Conservation (phyloP, 1,284 basidiomycete genomes). For the Schizopora paradoxa region DNA sequence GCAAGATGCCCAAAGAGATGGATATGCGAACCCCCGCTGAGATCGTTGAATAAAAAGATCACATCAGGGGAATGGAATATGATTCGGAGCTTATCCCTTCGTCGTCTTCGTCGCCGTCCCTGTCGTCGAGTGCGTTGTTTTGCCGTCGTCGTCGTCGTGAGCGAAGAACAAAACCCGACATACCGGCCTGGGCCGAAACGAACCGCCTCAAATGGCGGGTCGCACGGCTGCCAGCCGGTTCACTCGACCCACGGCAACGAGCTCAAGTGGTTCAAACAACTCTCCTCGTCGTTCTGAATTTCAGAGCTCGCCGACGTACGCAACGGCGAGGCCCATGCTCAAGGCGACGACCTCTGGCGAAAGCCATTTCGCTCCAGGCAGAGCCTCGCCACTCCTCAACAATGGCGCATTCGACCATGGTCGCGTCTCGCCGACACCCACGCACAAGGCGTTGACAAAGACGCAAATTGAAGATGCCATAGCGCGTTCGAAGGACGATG, state of each 20-base stretch:
- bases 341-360: conserved; percentile 10
- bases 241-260: not conserved
- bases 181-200: no score
- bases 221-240: no score
- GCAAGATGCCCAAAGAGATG: no score
- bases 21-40: no score
- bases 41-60: no score
- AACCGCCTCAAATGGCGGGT: no score
- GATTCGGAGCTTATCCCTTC: no score
- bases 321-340: conserved; percentile 2
- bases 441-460: conserved; percentile 41
- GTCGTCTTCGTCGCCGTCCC: no score
- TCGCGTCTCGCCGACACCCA: conserved; percentile 37
- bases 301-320: conserved; percentile 10
- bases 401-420: conserved; percentile 18
- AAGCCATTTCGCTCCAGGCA: conserved; percentile 12
- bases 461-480: conserved; percentile 63
- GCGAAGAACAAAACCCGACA: no score
- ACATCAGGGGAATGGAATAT: no score
- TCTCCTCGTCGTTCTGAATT: not conserved
- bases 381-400: conserved; percentile 26
- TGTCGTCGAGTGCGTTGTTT: no score
- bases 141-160: no score
- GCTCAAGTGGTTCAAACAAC: not conserved
- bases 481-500: conserved; percentile 64